Evolutionary conservation across 768 basidiomycete genomes (phyloP).

Genomic region (Pluteus cervinus): DNA sequence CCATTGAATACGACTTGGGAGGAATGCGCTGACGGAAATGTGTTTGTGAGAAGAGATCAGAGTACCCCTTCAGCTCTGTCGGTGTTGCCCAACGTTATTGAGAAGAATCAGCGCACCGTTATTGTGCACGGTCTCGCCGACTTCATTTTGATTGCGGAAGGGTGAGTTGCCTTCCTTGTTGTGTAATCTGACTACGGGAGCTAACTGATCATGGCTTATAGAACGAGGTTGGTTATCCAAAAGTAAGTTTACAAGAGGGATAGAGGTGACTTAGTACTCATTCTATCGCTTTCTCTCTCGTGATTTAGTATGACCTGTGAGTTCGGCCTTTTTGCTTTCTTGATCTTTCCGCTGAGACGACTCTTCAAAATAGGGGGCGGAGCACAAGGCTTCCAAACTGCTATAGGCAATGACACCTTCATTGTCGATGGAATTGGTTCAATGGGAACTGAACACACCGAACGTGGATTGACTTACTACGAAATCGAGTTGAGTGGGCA

Average conservation of each 20-base stretch:
- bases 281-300: neutral
- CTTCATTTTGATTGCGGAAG: constrained; percentile 68
- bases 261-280: neutral
- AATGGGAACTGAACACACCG: constrained; percentile 56
- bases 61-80: constrained; percentile 58
- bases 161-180: constrained; percentile 32
- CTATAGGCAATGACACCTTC: constrained; percentile 60
- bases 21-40: constrained; percentile 54
- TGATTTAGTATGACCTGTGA: constrained; percentile 37
- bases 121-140: constrained; percentile 72
- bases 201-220: constrained; percentile 12
- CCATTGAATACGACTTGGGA: constrained; percentile 54
- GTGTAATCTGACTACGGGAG: neutral
- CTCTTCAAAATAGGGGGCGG: constrained; percentile 40
- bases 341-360: neutral
- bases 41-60: constrained; percentile 56
- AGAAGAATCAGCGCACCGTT: constrained; percentile 63
- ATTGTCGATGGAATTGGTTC: constrained; percentile 67
- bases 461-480: constrained; percentile 61
- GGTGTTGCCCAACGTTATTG: constrained; percentile 70
- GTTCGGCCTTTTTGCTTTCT: constrained; percentile 3
- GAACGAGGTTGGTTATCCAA: constrained; percentile 57
- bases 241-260: constrained; percentile 43
- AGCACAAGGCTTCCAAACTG: constrained; percentile 67
- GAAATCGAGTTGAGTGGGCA: constrained; percentile 69